phyloP scores from a whole-genome alignment of 2,329 filamentous ascomycete species.

The Helicocarpus griseus region DNA sequence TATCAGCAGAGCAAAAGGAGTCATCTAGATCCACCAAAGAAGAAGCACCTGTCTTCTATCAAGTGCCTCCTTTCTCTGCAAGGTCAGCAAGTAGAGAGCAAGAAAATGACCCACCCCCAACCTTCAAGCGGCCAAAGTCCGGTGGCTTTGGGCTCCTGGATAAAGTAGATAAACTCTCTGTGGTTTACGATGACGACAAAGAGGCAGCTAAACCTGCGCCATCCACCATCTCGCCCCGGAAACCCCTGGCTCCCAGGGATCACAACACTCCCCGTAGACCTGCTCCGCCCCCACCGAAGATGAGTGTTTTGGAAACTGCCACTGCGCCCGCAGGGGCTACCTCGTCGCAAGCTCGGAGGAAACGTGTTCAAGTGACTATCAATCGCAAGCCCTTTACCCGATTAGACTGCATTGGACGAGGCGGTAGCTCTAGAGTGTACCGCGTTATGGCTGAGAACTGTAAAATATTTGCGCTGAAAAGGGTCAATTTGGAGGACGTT shows the following conservation, averaged over 20 bases:
- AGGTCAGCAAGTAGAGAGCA: slow-evolving; percentile 63
- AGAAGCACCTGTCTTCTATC: slow-evolving; percentile 47
- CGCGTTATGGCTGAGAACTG: slow-evolving; percentile 95
- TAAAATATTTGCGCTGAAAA: slow-evolving; percentile 87
- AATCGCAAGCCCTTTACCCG: slow-evolving; percentile 88
- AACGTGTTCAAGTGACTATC: slow-evolving; percentile 72
- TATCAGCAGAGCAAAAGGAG: slow-evolving; percentile 32
- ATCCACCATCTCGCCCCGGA: slow-evolving; percentile 34
- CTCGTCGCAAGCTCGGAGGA: slow-evolving; percentile 61
- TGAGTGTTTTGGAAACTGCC: slow-evolving; percentile 89
- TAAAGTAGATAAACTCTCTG: slow-evolving; percentile 46
- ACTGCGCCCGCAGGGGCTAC: slow-evolving; percentile 75
- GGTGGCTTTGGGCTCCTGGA: slow-evolving; percentile 46
- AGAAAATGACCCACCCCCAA: slow-evolving; percentile 70
- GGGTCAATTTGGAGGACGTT: slow-evolving; percentile 80
- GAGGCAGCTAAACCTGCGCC: slow-evolving; percentile 34
- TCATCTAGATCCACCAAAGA: slow-evolving; percentile 32
- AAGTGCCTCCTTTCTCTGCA: slow-evolving; percentile 45
- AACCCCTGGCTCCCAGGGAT: slow-evolving; percentile 44
- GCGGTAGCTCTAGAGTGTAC: slow-evolving; percentile 90
- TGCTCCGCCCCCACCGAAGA: slow-evolving; percentile 74
- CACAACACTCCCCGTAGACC: slow-evolving; percentile 67
- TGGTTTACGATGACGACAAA: slow-evolving; percentile 33
- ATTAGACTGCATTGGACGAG: slow-evolving; percentile 81
- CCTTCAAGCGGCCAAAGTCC: slow-evolving; percentile 54